phyloP scores from a whole-genome alignment of 2,329 filamentous ascomycete species.

The Talaromyces sp. region DNA sequence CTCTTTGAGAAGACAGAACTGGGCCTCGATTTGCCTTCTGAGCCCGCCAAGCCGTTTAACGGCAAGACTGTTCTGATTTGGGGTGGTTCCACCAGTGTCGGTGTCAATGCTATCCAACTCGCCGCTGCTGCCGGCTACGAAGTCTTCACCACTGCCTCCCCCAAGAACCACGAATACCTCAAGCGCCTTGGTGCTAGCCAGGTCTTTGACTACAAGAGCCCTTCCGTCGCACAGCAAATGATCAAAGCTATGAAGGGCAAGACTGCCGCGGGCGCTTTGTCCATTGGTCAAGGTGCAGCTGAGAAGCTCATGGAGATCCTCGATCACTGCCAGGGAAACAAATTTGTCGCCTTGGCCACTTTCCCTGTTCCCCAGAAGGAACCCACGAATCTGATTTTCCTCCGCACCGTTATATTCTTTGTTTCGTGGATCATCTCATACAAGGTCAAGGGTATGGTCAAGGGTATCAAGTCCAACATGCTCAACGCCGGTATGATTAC shows the following conservation, averaged over 20 bases:
- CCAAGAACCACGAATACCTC: conserved; percentile 52
- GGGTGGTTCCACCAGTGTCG: conserved; percentile 50
- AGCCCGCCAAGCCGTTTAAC: conserved; percentile 41
- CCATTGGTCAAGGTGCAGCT: conserved; percentile 11
- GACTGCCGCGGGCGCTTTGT: conserved; percentile 11
- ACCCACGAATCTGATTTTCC: conserved; percentile 3
- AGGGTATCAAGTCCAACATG: conserved; percentile 14
- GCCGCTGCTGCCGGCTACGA: conserved; percentile 47
- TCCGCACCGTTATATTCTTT: conserved; percentile 12
- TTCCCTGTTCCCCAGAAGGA: conserved; percentile 15
- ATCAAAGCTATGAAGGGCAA: conserved; percentile 18
- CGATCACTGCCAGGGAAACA: conserved; percentile 8
- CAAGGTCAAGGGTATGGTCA: conserved; percentile 14
- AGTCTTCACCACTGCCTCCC: conserved; percentile 56
- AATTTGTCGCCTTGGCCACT: conserved; percentile 16
- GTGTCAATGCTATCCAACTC: conserved; percentile 54
- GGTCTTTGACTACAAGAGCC: conserved; percentile 35
- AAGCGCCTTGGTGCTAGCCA: conserved; percentile 20
- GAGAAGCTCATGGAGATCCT: conserved; percentile 15
- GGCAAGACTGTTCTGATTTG: conserved; percentile 56
- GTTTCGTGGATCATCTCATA: conserved; percentile 15
- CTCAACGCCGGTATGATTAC: conserved; percentile 13
- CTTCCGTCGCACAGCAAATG: conserved; percentile 16
- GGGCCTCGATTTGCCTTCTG: conserved; percentile 27
- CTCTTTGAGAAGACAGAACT: conserved; percentile 24